Evolutionary conservation across 495 filamentous ascomycete species (phyloP).

Genomic region (Astrothelium subdiscretum): DNA sequence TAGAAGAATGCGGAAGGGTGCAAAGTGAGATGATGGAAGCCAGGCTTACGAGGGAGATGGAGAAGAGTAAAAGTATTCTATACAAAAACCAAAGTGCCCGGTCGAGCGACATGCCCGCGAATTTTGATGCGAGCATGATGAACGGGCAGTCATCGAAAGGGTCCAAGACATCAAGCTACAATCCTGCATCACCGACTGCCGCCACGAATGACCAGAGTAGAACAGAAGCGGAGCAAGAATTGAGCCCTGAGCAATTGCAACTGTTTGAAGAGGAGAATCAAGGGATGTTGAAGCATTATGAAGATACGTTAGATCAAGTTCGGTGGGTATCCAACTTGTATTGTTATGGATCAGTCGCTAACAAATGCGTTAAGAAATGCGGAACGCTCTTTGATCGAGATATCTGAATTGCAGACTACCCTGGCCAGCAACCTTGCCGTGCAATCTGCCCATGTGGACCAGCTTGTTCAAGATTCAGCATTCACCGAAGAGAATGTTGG

Average conservation of each 20-base stretch:
- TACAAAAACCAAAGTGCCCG: slow-evolving; percentile 39
- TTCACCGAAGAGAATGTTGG: slow-evolving; percentile 75
- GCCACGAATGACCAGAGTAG: slow-evolving; percentile 29
- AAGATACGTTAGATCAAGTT: slow-evolving; percentile 84
- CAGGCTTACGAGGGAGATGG: slow-evolving; percentile 66
- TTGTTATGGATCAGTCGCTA: neutral
- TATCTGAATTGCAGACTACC: slow-evolving; percentile 81
- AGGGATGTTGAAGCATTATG: slow-evolving; percentile 81
- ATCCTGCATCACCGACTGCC: neutral
- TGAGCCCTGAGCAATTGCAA: slow-evolving; percentile 76
- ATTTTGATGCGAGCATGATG: neutral
- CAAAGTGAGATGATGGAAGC: slow-evolving; percentile 89
- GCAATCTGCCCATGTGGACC: slow-evolving; percentile 77
- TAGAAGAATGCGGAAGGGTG: slow-evolving; percentile 63
- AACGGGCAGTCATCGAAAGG: neutral
- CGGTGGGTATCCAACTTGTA: slow-evolving; percentile 45
- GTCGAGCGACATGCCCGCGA: neutral
- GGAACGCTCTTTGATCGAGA: slow-evolving; percentile 83
- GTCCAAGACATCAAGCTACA: neutral
- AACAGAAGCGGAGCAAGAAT: slow-evolving; percentile 43
- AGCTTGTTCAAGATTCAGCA: slow-evolving; percentile 74
- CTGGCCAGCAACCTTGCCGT: slow-evolving; percentile 72
- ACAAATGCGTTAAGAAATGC: slow-evolving; percentile 49
- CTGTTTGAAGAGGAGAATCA: slow-evolving; percentile 91
- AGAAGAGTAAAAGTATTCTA: slow-evolving; percentile 78